Evolutionary conservation across 768 basidiomycete genomes (phyloP), one percentile per base, ranked within the genome.

Genomic region (Nidularia sp.): DNA sequence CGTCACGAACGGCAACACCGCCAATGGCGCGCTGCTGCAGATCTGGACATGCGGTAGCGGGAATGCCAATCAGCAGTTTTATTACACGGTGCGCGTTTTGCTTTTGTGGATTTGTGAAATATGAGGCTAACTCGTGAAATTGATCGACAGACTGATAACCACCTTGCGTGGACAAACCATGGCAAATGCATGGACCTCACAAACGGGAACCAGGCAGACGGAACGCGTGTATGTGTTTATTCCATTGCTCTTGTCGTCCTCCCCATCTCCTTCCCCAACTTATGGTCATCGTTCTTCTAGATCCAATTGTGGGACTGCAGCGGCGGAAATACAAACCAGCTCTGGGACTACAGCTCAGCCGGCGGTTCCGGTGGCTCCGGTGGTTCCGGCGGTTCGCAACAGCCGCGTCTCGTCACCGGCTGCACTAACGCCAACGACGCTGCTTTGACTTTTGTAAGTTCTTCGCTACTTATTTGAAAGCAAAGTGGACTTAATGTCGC

Each of bases 181-280:
- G 72, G 71, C 49, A 79, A 79, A 53, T 81, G 79, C 51, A 54
- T 77, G 32, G 81, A 83, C 53, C 64, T 83, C 45, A 65, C 71
- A 0, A 66, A 59, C 9, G 79, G 79, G 1, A 71, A 56, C 36
- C 61, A 61, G 42, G 57, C 65, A 8, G 69, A 73, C 55, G 77
- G 76, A 0, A 79, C 66, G 35, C 65, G 59, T 6, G 78, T 79
- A 62, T 35, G 72, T 58, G 3, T n/a, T 48, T 7, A 8, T 6
- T 12, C 22, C 8, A 45, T 10, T 22, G 22, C 6, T 34, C 35
- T 51, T 36, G 1, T 41, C 2, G 42, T 29, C 18, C 3, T 15
- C n/a, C 13, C 29, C n/a, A n/a, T 13, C n/a, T 9, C 39, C 45
- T 9, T 45, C 33, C 22, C 4, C 15, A 54, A 18, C 18, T 18